Percentiles rank a stretch among this genome's conserved stretches.
These are phyloP conservation scores for Lathyrus oleraceus DNA, from an alignment of 306 rosid species.

Conservation along the genomic window DNA sequence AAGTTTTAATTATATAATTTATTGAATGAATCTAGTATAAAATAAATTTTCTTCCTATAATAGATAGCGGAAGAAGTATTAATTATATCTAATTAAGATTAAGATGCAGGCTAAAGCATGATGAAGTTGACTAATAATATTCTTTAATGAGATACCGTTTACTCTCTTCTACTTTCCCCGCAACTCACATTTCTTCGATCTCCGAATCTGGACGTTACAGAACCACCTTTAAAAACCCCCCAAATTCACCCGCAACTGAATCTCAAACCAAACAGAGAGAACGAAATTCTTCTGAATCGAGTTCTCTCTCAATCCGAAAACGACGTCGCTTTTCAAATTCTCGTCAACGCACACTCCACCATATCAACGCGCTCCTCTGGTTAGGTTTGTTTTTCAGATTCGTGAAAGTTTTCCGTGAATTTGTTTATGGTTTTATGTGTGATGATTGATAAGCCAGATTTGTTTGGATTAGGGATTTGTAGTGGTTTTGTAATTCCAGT, in stretches of 20 bases:
- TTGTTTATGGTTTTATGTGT: background rate
- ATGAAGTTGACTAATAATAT: constrained; percentile 38
- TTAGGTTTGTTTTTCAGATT: constrained; percentile 16
- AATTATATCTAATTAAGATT: background rate
- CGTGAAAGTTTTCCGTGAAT: background rate
- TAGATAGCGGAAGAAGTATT: background rate
- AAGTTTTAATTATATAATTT: no score
- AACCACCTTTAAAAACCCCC: constrained; percentile 1
- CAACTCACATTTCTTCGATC: constrained; percentile 40
- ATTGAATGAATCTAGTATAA: no score
- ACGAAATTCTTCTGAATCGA: no score
- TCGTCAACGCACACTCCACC: constrained; percentile 10
- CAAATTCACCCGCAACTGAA: background rate
- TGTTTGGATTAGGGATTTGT: background rate
- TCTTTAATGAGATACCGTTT: constrained; percentile 38
- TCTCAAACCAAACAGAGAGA: background rate
- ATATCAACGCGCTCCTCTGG: constrained; percentile 12
- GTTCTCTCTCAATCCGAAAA: constrained; percentile 7
- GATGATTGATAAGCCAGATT: background rate
- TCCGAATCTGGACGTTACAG: constrained; percentile 49
- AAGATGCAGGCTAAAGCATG: background rate
- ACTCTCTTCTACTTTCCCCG: constrained; percentile 39
- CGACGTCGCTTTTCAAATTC: constrained; percentile 24
- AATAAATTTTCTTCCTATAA: no score
- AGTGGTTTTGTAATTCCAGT: constrained; percentile 14